A percentile compares a stretch with the other conserved stretches of the same genome.
Evolutionary conservation across 805 yeast genomes (phyloP).

Genomic region (Candida yuanshanica): DNA sequence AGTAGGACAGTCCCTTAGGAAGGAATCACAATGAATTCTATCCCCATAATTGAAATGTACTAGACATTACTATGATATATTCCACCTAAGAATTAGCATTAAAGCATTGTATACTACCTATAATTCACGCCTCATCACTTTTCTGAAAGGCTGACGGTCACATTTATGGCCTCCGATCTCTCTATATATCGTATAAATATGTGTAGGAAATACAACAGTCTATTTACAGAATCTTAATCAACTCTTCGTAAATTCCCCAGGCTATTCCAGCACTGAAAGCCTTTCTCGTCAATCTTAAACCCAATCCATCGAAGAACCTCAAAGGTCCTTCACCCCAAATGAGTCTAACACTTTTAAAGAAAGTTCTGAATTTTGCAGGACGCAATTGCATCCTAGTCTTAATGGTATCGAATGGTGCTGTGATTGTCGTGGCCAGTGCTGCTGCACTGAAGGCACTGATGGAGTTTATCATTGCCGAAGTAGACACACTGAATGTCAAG

Average conservation of each 20-base stretch:
- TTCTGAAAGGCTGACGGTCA: no score
- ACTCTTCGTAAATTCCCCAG: constrained; percentile 95
- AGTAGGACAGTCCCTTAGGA: no score
- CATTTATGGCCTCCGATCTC: no score
- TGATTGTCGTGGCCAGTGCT: constrained; percentile 69
- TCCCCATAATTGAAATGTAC: no score
- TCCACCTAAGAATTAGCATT: no score
- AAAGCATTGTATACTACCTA: no score
- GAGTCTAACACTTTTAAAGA: constrained; percentile 32
- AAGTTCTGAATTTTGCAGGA: constrained; percentile 40
- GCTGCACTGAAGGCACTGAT: constrained; percentile 79
- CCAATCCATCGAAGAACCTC: constrained; percentile 76
- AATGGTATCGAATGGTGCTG: constrained; percentile 93
- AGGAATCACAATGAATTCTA: no score
- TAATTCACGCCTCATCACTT: no score
- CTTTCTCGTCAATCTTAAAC: constrained; percentile 76
- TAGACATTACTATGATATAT: no score
- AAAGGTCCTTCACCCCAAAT: constrained; percentile 42
- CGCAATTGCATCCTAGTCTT: constrained; percentile 86
- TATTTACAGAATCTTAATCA: constrained; percentile 38
- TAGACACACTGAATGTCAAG: constrained; percentile 23
- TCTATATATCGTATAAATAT: no score
- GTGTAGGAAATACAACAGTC: no score
- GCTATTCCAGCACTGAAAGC: constrained; percentile 92
- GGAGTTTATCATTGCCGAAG: constrained; percentile 60